Evolutionary conservation across 331 rosid species (phyloP).

Genomic region (Telfairia occidentalis): DNA sequence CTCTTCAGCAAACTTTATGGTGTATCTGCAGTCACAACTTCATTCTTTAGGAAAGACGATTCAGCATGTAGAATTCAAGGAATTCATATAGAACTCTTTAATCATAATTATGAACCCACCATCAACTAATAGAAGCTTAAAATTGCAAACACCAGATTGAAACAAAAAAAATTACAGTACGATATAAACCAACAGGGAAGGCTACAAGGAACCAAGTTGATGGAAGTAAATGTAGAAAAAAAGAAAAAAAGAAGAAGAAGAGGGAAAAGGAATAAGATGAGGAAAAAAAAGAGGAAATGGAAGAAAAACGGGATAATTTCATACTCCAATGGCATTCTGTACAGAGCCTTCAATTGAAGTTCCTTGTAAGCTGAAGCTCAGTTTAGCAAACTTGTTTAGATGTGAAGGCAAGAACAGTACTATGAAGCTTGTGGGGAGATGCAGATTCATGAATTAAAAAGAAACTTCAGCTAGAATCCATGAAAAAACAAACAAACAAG

Average conservation of each 20-base stretch:
- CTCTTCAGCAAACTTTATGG: background rate
- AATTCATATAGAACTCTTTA: background rate
- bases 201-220: background rate
- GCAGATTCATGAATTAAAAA: background rate
- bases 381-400: background rate
- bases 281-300: background rate
- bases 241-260: background rate
- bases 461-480: background rate
- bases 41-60: background rate
- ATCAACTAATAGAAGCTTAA: background rate
- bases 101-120: background rate
- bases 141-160: background rate
- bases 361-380: background rate
- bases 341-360: background rate
- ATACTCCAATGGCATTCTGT: background rate
- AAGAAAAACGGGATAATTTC: background rate
- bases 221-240: background rate
- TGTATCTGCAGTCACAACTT: conserved; percentile 1
- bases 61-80: background rate
- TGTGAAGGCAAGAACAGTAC: background rate
- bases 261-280: background rate
- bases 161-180: background rate
- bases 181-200: background rate
- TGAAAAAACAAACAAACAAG: background rate
- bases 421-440: background rate